phyloP scores from a whole-genome alignment of 2,329 filamentous ascomycete species.

The Drechslera avenae region DNA sequence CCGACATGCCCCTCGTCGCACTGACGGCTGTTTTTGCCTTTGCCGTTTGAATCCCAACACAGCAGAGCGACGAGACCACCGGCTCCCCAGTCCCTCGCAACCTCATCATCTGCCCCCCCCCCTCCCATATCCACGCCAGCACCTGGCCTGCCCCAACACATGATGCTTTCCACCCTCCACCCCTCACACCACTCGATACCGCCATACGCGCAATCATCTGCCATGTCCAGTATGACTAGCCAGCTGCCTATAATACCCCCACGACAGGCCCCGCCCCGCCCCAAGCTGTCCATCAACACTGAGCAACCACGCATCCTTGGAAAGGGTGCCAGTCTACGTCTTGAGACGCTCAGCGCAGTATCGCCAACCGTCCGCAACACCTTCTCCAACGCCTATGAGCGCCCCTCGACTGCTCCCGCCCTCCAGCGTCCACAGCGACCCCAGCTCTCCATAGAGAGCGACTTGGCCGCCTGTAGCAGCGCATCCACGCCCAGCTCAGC shows the following conservation, averaged over 20 bases:
- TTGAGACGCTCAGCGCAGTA: conserved; percentile 59
- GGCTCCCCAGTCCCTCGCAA: neutral
- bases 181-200: conserved; percentile 38
- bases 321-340: conserved; percentile 58
- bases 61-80: neutral
- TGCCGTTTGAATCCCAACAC: neutral
- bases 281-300: conserved; percentile 67
- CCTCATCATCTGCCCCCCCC: conserved; percentile 14
- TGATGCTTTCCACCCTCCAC: conserved; percentile 45
- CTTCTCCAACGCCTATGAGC: conserved; percentile 64
- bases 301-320: conserved; percentile 57
- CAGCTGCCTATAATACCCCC: conserved; percentile 53
- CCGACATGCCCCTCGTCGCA: conserved; percentile 4
- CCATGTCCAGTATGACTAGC: conserved; percentile 48
- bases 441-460: conserved; percentile 43
- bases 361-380: conserved; percentile 67
- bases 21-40: conserved; percentile 1
- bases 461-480: conserved; percentile 24
- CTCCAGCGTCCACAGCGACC: conserved; percentile 36
- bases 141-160: conserved; percentile 25
- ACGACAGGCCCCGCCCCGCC: conserved; percentile 49
- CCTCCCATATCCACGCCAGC: conserved; percentile 1
- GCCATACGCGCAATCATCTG: conserved; percentile 36
- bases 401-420: conserved; percentile 38
- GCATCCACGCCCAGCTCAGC: conserved; percentile 44